Conservation (phyloP, 257 asterid species). For the Penstemon newberryi region DNA sequence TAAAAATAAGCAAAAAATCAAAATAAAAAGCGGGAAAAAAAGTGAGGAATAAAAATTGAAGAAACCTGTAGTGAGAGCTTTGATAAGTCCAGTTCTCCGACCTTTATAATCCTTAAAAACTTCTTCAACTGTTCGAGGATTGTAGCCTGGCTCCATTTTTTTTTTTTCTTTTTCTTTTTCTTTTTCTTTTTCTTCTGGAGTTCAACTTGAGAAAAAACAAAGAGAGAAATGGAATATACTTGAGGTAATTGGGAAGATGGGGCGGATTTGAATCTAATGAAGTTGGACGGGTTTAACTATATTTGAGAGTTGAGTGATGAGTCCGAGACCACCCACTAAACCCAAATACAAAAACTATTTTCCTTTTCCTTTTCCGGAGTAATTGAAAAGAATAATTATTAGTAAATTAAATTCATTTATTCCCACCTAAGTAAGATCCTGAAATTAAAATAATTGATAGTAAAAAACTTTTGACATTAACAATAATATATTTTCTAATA, state of each 20-base stretch:
- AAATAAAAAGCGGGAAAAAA: background rate
- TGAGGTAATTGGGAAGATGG: conserved; percentile 13
- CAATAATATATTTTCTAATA: too few species aligned
- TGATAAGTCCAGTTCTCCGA: conserved; percentile 51
- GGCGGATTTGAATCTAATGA: conserved; percentile 49
- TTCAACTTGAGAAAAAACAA: conserved; percentile 9
- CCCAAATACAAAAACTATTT: conserved; percentile 2
- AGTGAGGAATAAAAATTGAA: background rate
- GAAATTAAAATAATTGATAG: too few species aligned
- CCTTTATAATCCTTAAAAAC: conserved; percentile 56
- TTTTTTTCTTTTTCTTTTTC: too few species aligned
- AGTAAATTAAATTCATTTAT: too few species aligned
- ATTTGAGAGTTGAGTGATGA: conserved; percentile 33
- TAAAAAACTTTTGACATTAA: too few species aligned
- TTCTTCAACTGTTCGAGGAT: conserved; percentile 56
- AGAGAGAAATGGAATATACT: background rate
- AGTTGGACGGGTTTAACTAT: conserved; percentile 37
- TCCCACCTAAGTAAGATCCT: too few species aligned
- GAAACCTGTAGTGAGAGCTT: conserved; percentile 58
- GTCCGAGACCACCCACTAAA: conserved; percentile 31
- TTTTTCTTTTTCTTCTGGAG: conserved; percentile 14
- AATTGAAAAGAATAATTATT: too few species aligned
- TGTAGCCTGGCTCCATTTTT: conserved; percentile 40
- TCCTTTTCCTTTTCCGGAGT: too few species aligned
- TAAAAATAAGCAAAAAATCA: background rate